Evolutionary conservation across 2,329 filamentous ascomycete species (phyloP), one percentile per base, ranked within the genome.

Genomic region (Phialophora verrucosa): DNA sequence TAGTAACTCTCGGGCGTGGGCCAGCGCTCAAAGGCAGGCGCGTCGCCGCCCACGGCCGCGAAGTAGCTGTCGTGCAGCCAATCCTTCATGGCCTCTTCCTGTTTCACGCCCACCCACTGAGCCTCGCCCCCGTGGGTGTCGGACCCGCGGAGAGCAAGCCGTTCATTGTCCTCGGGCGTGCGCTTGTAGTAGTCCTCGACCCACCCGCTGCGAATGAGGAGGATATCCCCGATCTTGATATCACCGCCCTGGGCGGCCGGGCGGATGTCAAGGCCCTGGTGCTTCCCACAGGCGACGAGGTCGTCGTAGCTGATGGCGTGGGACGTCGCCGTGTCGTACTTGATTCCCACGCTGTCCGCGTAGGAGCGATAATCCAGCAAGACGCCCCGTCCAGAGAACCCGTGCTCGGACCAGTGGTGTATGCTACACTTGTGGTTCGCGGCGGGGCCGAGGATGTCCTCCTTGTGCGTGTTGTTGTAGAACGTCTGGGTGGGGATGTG

Each of bases 11-110:
- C 69, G 8, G 71, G 64, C 5, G 85, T 84, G 1, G 88, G 87
- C 76, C 86, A 85, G 0, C 84, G 82, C 78, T 92, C 90, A 68
- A 91, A 90, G 0, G 84, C 81, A 23, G 84, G 85, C 12, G 83
- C 79, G 73, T 92, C 90, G 0, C 87, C 87, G 0, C 84, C 87
- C 1, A 90, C 88, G 0, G 85, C 87, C 0, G 88, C 82, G 70
- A 92, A 91, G 60, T 88, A 87, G 70, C 83, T 85, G 73, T 91
- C 87, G 79, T 90, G 89, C 65, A 91, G 69, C 88, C 89, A 92
- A 61, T 85, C 83, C 7, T 86, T 78, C 3, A 88, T 83, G 53
- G 83, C 83, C 56, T 85, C 77, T 58, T 85, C 83, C 69, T 85
- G 84, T 55, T 80, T 80, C 2, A 87, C 64, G 0, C 85, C 85